Evolutionary conservation across 352 stramenopile species (phyloP).

Genomic region (Achlya hypogyna): DNA sequence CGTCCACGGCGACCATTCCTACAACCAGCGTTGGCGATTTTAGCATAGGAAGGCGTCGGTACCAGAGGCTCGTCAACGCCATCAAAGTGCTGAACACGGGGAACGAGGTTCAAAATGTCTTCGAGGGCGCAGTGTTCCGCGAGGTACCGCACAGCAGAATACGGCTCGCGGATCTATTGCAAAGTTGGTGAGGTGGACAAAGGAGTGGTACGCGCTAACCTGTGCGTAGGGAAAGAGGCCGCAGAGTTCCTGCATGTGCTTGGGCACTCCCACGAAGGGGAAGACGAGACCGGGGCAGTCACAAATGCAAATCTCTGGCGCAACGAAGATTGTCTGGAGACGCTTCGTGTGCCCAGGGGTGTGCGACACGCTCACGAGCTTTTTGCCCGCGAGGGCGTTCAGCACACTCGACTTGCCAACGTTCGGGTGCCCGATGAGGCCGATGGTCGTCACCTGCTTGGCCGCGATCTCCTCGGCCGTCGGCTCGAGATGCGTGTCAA

Average conservation of each 20-base stretch:
- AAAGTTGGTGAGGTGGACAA: neutral
- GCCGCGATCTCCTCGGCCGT: constrained; percentile 23
- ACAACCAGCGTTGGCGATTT: neutral
- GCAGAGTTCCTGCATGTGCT: constrained; percentile 77
- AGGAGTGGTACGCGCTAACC: constrained; percentile 11
- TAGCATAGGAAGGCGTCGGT: constrained; percentile 19
- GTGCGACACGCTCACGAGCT: constrained; percentile 81
- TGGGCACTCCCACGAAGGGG: constrained; percentile 65
- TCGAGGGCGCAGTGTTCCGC: constrained; percentile 67
- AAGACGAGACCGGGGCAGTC: constrained; percentile 82
- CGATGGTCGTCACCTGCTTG: constrained; percentile 61
- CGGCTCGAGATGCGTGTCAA: constrained; percentile 25
- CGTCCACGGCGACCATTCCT: constrained; percentile 24
- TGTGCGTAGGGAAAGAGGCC: constrained; percentile 78
- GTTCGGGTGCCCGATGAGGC: constrained; percentile 83
- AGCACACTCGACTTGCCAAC: constrained; percentile 84
- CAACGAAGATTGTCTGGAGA: constrained; percentile 80
- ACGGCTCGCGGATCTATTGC: constrained; percentile 76
- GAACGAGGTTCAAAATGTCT: constrained; percentile 58
- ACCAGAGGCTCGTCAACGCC: constrained; percentile 68
- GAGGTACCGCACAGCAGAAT: constrained; percentile 78
- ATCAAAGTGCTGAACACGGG: constrained; percentile 62
- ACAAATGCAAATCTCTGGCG: constrained; percentile 73
- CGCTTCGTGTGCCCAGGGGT: constrained; percentile 79
- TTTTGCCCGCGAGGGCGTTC: constrained; percentile 78